phyloP scores from a whole-genome alignment of 169 alveolate species.

The Plasmodium billcollinsi region DNA sequence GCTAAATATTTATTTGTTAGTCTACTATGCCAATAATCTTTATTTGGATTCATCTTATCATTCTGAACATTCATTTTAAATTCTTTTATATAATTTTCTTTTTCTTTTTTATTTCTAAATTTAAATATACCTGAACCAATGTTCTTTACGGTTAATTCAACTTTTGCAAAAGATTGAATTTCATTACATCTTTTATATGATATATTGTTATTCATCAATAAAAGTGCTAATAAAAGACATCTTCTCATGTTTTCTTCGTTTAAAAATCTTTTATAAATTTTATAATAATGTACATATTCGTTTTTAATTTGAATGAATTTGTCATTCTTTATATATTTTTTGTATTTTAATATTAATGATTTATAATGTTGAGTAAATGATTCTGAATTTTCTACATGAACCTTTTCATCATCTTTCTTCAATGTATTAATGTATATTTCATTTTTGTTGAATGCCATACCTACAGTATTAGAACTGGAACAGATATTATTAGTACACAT shows the following conservation, averaged over 20 bases:
- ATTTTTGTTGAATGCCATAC: not conserved
- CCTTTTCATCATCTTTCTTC: not conserved
- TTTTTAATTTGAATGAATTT: slow-evolving; percentile 28
- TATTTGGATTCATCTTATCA: slow-evolving; percentile 69
- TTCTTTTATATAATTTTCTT: slow-evolving; percentile 57
- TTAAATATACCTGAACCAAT: slow-evolving; percentile 73
- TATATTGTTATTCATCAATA: slow-evolving; percentile 54
- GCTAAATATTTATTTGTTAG: slow-evolving; percentile 75
- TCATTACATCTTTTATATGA: slow-evolving; percentile 13
- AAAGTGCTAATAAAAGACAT: slow-evolving; percentile 23
- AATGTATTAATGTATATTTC: not conserved
- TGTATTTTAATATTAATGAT: slow-evolving; percentile 31
- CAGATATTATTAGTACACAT: not conserved
- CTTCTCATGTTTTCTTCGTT: slow-evolving; percentile 20
- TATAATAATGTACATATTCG: slow-evolving; percentile 52
- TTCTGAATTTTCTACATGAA: slow-evolving; percentile 7
- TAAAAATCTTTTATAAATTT: slow-evolving; percentile 14
- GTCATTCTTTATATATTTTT: slow-evolving; percentile 33
- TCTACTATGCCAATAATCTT: slow-evolving; percentile 74
- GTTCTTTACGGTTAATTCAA: slow-evolving; percentile 39
- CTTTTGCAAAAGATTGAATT: slow-evolving; percentile 25
- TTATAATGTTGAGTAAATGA: slow-evolving; percentile 43
- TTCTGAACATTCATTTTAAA: slow-evolving; percentile 33
- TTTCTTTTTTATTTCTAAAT: slow-evolving; percentile 51
- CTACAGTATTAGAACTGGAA: not conserved